Conservation (phyloP, 768 basidiomycete genomes). For the Tricholoma matsutake region DNA sequence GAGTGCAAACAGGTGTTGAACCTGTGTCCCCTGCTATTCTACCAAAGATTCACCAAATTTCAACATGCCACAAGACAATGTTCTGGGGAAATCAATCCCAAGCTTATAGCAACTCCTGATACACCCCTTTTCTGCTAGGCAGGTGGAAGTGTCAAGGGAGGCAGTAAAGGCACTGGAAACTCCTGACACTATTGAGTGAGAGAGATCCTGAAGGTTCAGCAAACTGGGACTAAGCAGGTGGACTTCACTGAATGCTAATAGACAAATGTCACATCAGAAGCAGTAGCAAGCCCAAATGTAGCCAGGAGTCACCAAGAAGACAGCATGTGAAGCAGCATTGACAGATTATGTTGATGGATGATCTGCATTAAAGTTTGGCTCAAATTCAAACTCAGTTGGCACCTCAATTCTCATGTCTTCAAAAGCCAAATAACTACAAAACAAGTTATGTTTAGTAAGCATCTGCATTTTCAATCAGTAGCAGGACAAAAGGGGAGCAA, state of each 20-base stretch:
- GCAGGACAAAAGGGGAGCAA: too few species aligned
- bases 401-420: too few species aligned
- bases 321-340: neutral
- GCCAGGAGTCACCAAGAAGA: too few species aligned
- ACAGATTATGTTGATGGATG: neutral
- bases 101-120: neutral
- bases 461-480: too few species aligned
- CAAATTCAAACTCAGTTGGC: neutral
- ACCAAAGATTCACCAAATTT: too few species aligned
- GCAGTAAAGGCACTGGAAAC: neutral
- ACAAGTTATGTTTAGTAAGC: too few species aligned
- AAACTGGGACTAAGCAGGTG: neutral
- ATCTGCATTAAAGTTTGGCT: neutral
- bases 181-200: constrained; percentile 3
- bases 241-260: constrained; percentile 7
- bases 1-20: constrained; percentile 4
- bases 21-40: too few species aligned
- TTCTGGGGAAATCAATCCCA: too few species aligned
- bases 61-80: too few species aligned
- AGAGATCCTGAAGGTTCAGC: neutral
- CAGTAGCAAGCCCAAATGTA: neutral
- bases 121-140: constrained; percentile 6
- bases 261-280: neutral
- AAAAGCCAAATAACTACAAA: too few species aligned
- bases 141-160: constrained; percentile 3